Percentiles rank a stretch among this genome's conserved stretches.
Conservation (phyloP, 371 early-diverging fungal genomes). For the Mucor sp. region DNA sequence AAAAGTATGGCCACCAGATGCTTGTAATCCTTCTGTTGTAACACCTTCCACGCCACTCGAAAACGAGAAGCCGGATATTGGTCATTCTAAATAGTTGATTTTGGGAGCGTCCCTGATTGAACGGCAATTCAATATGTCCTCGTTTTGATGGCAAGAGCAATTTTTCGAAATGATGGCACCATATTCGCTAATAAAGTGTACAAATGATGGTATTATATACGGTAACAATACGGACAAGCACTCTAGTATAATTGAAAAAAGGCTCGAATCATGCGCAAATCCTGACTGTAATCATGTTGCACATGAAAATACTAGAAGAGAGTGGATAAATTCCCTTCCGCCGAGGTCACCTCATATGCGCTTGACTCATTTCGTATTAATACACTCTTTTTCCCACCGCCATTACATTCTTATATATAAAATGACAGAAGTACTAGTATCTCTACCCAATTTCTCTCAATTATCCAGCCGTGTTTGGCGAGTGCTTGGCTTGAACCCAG, state of each 20-base stretch:
- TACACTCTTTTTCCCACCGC: neutral
- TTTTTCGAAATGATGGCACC: no score
- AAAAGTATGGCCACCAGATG: slow-evolving; percentile 5
- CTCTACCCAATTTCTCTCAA: slow-evolving; percentile 43
- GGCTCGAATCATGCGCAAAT: no score
- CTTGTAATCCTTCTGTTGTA: neutral
- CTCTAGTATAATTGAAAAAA: no score
- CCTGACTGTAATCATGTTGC: neutral
- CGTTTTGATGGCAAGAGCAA: no score
- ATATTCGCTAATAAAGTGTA: no score
- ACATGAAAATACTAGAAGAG: neutral
- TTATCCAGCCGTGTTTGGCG: slow-evolving; percentile 54
- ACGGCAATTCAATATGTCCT: no score
- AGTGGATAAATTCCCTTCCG: neutral
- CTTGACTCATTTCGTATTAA: neutral
- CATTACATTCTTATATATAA: neutral
- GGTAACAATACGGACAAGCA: no score
- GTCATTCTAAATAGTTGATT: neutral
- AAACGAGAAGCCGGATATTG: slow-evolving; percentile 5
- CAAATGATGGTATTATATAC: no score
- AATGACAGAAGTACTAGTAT: slow-evolving; percentile 24
- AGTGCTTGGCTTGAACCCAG: slow-evolving; percentile 78
- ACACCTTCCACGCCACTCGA: neutral
- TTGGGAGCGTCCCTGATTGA: no score
- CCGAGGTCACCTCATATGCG: neutral